phyloP scores from a whole-genome alignment of 306 rosid genomes.

The Alnus rubra region DNA sequence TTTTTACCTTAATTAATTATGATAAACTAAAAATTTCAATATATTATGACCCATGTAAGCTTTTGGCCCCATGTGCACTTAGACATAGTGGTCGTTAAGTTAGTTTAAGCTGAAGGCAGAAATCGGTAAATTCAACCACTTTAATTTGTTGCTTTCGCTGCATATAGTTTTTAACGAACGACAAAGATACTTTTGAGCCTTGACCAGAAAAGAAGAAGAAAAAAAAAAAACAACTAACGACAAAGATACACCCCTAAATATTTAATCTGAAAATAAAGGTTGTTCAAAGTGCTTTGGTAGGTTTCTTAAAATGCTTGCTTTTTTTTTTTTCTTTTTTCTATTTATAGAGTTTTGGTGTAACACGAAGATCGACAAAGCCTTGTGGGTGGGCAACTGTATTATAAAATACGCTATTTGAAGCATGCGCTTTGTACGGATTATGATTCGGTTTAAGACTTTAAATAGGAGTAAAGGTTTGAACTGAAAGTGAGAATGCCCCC shows the following conservation, averaged over 20 bases:
- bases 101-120: constrained; percentile 8
- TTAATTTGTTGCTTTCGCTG: background rate
- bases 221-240: background rate
- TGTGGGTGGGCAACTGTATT: constrained; percentile 3
- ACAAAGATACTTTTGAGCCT: background rate
- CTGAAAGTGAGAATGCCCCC: no score
- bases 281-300: constrained; percentile 11
- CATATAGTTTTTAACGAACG: background rate
- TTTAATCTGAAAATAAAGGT: background rate
- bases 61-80: constrained; percentile 18
- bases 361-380: constrained; percentile 18
- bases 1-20: no score
- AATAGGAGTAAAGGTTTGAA: no score
- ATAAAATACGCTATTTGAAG: constrained; percentile 23
- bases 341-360: constrained; percentile 3
- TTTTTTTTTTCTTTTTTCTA: background rate
- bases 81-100: constrained; percentile 8
- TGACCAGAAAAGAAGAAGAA: background rate
- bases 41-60: no score
- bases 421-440: constrained; percentile 27
- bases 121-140: background rate
- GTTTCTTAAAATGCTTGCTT: constrained; percentile 14
- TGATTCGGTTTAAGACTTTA: constrained; percentile 6
- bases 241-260: background rate
- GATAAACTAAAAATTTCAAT: no score